Conservation (phyloP, 2,329 filamentous ascomycete genomes). For the Zasmidium cellare region DNA sequence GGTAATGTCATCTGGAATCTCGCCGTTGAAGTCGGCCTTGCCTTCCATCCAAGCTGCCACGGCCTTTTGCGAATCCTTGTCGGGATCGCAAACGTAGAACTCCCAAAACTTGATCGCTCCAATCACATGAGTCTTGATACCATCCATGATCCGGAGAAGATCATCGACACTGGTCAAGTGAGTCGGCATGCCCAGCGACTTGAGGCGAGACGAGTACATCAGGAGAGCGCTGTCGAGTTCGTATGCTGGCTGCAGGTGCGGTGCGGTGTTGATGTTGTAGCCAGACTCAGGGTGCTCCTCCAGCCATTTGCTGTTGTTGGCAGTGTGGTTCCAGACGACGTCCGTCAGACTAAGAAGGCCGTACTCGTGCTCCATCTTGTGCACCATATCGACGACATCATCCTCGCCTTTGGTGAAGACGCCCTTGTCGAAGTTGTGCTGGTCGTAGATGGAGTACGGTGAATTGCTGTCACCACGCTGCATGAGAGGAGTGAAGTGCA, state of each 20-base stretch:
- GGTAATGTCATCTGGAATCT: conserved; percentile 52
- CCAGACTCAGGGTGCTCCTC: conserved; percentile 92
- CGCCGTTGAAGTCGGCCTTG: conserved; percentile 56
- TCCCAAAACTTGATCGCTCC: conserved; percentile 83
- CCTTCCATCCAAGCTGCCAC: conserved; percentile 71
- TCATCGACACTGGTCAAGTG: conserved; percentile 71
- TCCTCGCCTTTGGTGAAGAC: conserved; percentile 83
- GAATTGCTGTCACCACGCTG: conserved; percentile 88
- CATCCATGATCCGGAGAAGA: conserved; percentile 77
- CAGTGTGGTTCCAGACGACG: conserved; percentile 97
- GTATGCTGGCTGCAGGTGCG: conserved; percentile 65
- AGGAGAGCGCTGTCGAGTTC: conserved; percentile 77
- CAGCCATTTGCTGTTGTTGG: conserved; percentile 92
- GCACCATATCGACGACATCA: conserved; percentile 74
- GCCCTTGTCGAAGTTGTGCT: conserved; percentile 78
- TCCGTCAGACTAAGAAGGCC: conserved; percentile 87
- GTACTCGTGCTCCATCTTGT: conserved; percentile 80
- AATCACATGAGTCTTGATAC: conserved; percentile 78
- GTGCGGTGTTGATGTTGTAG: conserved; percentile 90
- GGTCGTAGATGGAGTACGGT: conserved; percentile 94
- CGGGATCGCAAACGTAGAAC: conserved; percentile 82
- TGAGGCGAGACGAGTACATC: conserved; percentile 62
- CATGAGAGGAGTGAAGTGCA: conserved; percentile 95
- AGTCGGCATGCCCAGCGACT: conserved; percentile 71
- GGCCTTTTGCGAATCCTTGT: conserved; percentile 67